Evolutionary conservation across 2,329 filamentous ascomycete genomes (phyloP).

Genomic region (Paramyrothecium sp.): DNA sequence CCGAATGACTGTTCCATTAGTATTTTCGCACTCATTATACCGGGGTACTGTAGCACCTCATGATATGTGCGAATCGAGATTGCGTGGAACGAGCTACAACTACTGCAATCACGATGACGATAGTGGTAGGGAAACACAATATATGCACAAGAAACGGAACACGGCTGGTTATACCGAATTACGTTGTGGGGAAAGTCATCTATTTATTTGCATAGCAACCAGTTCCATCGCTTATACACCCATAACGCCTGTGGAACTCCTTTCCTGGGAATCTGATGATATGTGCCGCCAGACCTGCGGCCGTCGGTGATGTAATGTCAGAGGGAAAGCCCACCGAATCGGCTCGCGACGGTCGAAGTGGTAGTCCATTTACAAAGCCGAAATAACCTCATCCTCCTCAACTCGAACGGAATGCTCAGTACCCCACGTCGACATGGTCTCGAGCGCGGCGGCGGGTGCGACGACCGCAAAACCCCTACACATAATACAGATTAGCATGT

Average conservation of each 20-base stretch:
- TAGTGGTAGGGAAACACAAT: no score
- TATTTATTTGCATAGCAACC: not conserved
- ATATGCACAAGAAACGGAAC: no score
- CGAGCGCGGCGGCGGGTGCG: constrained; percentile 66
- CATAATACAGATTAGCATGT: not conserved
- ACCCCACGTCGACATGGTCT: constrained; percentile 64
- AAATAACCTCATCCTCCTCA: constrained; percentile 74
- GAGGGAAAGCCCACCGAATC: no score
- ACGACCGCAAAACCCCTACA: constrained; percentile 75
- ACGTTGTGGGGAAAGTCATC: no score
- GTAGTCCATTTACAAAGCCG: constrained; percentile 23
- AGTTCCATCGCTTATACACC: not conserved
- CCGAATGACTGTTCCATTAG: no score
- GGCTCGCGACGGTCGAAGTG: no score
- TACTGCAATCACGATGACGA: no score
- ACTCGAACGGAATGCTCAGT: constrained; percentile 48
- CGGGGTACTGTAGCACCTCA: no score
- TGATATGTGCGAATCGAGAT: no score
- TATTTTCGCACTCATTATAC: no score
- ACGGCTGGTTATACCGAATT: no score
- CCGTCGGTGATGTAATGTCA: not conserved
- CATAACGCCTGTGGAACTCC: not conserved
- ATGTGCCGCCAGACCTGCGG: not conserved
- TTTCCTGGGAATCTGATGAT: not conserved
- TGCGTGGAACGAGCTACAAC: no score